A percentile compares a stretch with the other conserved stretches of the same genome.
These are phyloP conservation scores for Podaxis sp. DNA, from an alignment of 768 basidiomycete species.

Conservation along the genomic window DNA sequence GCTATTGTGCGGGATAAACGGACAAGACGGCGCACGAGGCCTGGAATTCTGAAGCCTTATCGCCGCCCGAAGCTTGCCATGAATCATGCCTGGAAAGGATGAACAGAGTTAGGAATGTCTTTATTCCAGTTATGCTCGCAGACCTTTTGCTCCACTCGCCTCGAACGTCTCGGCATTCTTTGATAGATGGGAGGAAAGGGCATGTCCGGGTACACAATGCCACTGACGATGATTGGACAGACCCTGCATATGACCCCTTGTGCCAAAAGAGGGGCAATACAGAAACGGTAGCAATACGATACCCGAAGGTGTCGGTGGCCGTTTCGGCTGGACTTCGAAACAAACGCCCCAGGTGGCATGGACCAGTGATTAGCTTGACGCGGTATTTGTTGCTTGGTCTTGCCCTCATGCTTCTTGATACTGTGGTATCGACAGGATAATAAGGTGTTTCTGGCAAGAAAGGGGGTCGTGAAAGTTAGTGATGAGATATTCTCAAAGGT, in stretches of 20 bases:
- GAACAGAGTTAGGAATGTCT: not conserved
- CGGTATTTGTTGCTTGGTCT: not conserved
- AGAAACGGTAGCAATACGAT: not conserved
- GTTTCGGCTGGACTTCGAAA: not conserved
- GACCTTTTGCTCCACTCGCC: not conserved
- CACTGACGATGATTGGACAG: not conserved
- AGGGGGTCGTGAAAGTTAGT: not conserved
- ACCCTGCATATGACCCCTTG: not conserved
- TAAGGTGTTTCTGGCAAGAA: not conserved
- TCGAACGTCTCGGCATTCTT: not conserved
- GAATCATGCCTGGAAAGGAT: not conserved
- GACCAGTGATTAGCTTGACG: not conserved
- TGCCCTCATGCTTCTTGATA: not conserved
- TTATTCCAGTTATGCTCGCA: not conserved
- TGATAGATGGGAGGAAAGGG: not conserved
- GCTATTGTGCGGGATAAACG: not conserved
- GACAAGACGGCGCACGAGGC: not conserved
- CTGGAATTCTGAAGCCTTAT: not conserved
- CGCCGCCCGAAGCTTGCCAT: not conserved
- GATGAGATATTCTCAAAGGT: constrained; percentile 1
- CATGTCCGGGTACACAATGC: not conserved
- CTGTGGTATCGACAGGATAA: not conserved
- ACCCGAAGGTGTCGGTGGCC: not conserved
- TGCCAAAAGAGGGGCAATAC: not conserved
- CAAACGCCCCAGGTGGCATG: not conserved